phyloP scores from a whole-genome alignment of 2,329 filamentous ascomycete species.

The Arachnopeziza araneosa region DNA sequence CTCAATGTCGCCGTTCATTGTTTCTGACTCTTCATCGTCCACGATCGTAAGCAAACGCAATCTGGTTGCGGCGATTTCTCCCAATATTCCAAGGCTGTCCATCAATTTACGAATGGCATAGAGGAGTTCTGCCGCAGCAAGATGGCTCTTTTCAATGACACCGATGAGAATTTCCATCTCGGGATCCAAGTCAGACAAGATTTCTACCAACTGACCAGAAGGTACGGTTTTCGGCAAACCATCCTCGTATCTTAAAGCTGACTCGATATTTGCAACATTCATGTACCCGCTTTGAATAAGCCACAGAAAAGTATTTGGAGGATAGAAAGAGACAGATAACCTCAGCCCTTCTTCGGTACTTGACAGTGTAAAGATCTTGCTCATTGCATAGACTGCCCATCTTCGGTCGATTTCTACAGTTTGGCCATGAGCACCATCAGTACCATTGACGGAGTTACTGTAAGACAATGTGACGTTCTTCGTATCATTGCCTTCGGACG shows the following conservation, averaged over 20 bases:
- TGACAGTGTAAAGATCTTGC: slow-evolving; percentile 39
- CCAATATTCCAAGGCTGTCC: slow-evolving; percentile 57
- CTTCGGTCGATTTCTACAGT: slow-evolving; percentile 57
- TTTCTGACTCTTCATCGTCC: neutral
- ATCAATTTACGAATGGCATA: slow-evolving; percentile 61
- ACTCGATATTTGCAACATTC: slow-evolving; percentile 52
- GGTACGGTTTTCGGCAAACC: slow-evolving; percentile 36
- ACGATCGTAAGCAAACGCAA: slow-evolving; percentile 25
- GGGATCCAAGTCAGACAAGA: slow-evolving; percentile 61
- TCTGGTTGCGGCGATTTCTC: slow-evolving; percentile 19
- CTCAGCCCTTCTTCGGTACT: slow-evolving; percentile 9
- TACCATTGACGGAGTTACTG: neutral
- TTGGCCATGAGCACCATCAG: neutral
- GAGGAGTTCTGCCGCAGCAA: slow-evolving; percentile 62
- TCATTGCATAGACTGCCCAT: slow-evolving; percentile 52
- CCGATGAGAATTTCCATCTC: slow-evolving; percentile 61
- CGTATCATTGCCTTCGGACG: neutral
- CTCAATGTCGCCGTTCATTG: slow-evolving; percentile 19
- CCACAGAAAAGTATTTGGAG: slow-evolving; percentile 50
- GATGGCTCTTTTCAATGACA: slow-evolving; percentile 59
- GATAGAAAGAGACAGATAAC: slow-evolving; percentile 39
- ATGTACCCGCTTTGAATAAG: slow-evolving; percentile 56
- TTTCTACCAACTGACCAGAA: slow-evolving; percentile 55
- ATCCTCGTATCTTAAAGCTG: slow-evolving; percentile 47
- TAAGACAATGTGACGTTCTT: neutral